These are phyloP conservation scores for Trametes cingulata DNA, from an alignment of 768 basidiomycete genomes.

Conservation along the genomic window DNA sequence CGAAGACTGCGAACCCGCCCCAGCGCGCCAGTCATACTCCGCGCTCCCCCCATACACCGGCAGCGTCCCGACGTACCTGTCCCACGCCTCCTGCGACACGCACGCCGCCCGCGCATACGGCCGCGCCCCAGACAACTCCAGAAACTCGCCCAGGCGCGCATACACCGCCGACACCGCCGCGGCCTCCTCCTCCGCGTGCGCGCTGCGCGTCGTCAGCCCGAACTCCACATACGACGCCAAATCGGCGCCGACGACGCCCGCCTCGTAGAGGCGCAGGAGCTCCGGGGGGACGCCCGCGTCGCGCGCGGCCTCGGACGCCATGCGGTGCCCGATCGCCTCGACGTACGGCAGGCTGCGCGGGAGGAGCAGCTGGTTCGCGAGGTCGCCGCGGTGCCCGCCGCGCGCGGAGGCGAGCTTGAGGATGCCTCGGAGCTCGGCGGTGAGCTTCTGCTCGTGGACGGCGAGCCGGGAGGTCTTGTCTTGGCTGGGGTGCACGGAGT, in stretches of 20 bases:
- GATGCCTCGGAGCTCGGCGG: constrained; percentile 26
- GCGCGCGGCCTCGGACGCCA: constrained; percentile 36
- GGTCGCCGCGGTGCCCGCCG: constrained; percentile 54
- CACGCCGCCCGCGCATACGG: constrained; percentile 31
- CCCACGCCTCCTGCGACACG: constrained; percentile 31
- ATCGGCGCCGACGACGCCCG: constrained; percentile 29
- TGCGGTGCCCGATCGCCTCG: constrained; percentile 35
- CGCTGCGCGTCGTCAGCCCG: constrained; percentile 47
- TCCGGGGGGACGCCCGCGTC: constrained; percentile 25
- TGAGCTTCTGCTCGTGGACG: constrained; percentile 44
- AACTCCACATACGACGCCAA: constrained; percentile 37
- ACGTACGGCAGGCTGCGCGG: constrained; percentile 24
- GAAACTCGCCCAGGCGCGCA: constrained; percentile 18
- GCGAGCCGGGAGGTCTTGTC: constrained; percentile 52
- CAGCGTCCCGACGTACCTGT: constrained; percentile 23
- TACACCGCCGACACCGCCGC: constrained; percentile 26
- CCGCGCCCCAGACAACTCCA: constrained; percentile 27
- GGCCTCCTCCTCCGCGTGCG: constrained; percentile 37
- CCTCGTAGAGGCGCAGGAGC: constrained; percentile 32
- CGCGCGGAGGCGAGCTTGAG: constrained; percentile 35
- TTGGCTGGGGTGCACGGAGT: constrained; percentile 46
- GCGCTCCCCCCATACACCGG: not conserved
- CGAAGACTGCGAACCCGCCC: too few species aligned
- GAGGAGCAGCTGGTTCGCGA: constrained; percentile 47
- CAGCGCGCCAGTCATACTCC: too few species aligned